Evolutionary conservation across 2,329 filamentous ascomycete species (phyloP), one percentile per base, ranked within the genome.

Genomic region (Sporothrix pseudoabietina): DNA sequence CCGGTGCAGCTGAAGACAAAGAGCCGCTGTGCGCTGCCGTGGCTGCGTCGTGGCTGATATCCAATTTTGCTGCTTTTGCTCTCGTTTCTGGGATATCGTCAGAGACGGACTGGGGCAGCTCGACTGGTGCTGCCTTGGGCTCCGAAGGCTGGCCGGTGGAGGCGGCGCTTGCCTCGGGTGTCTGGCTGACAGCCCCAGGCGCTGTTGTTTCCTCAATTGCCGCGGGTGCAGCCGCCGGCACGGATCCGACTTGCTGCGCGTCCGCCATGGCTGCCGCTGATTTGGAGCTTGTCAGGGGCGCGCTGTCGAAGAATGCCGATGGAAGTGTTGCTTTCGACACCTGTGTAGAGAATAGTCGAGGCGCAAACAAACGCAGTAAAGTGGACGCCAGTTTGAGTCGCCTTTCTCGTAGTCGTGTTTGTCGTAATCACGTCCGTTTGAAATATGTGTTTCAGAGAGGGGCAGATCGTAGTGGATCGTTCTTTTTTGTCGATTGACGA

Each of bases 301-400:
- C 35, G 47, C 59, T 44, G 22, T 26, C 39, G 52, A 22, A 8
- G 30, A 19, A 30, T 6, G 19, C 16, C 16, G 35, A 3, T n/a
- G 22, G 52, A n/a, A 19, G n/a, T 3, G 16, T 35, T 6, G 2
- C 19, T 22, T 26, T 71, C 30, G 41, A 14, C 49, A 47, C 54
- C n/a, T 32, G 52, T 32, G 41, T 44, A 44, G 47, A 44, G 41
- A 69, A 30, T 19, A 26, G 41, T 9, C 32, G 54, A 32, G 71
- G 71, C 49, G 49, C 49, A 19, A 69, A 66, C 1, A 70, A 32
- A 10, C 66, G 73, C 30, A 70, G 26, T 14, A 74, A 55, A 47
- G 39, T 26, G 9, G 54, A 65, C 8, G 73, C 75, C 75, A 76
- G 49, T 16, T 70, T 72, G 30, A 2, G 12, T 22, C 12, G 9